phyloP scores from a whole-genome alignment of 768 basidiomycete species.

The Amanita exitialis region DNA sequence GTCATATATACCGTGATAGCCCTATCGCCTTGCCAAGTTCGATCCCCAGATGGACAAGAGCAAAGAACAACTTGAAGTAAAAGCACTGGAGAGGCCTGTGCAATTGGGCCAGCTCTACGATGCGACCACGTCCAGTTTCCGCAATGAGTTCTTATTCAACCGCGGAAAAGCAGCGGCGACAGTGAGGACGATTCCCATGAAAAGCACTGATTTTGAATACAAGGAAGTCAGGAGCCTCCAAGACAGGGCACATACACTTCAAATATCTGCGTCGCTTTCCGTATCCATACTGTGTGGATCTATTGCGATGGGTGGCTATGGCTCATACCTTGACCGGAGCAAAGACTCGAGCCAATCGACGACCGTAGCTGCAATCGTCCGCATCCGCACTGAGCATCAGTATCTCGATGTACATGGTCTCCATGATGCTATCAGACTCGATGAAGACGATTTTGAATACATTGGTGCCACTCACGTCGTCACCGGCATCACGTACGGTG shows the following conservation, averaged over 20 bases:
- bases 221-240: constrained; percentile 3
- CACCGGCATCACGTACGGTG: constrained; percentile 2
- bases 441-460: constrained; percentile 1
- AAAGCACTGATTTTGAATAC: constrained; percentile 2
- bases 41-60: neutral
- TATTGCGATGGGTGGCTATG: neutral
- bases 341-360: neutral
- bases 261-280: neutral
- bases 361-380: neutral
- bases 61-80: neutral
- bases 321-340: constrained; percentile 1
- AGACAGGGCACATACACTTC: neutral
- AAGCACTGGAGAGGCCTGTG: neutral
- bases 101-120: neutral
- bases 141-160: neutral
- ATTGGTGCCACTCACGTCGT: constrained; percentile 1
- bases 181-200: neutral
- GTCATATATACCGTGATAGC: too few relatives aligned
- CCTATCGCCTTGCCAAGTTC: neutral
- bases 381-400: neutral
- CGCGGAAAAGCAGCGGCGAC: neutral
- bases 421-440: neutral
- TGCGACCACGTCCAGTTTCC: neutral
- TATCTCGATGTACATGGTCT: neutral
- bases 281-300: neutral